A percentile compares a stretch with the other conserved stretches of the same genome.
Conservation (phyloP, 352 stramenopile genomes). For the Lagenidium giganteum region DNA sequence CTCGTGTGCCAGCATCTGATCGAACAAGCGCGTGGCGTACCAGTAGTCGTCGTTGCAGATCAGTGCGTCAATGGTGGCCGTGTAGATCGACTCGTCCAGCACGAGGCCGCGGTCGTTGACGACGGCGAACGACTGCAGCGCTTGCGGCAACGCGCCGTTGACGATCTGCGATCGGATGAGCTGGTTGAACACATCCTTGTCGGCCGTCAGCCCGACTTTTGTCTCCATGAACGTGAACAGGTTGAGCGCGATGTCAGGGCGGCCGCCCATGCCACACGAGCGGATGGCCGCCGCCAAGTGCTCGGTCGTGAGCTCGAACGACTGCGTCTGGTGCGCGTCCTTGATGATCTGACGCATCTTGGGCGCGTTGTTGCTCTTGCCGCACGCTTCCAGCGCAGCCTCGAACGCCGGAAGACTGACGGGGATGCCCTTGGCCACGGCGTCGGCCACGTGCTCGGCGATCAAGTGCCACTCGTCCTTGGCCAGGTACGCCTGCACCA, state of each 20-base stretch:
- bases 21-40: constrained; percentile 64
- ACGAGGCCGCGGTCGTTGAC: constrained; percentile 41
- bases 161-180: constrained; percentile 78
- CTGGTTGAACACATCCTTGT: constrained; percentile 53
- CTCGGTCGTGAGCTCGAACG: constrained; percentile 18
- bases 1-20: constrained; percentile 63
- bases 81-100: constrained; percentile 72
- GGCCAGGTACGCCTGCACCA: constrained; percentile 74
- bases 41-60: constrained; percentile 54
- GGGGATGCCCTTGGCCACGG: constrained; percentile 35
- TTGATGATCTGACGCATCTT: constrained; percentile 45
- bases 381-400: constrained; percentile 67
- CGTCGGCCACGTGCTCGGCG: constrained; percentile 36
- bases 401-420: constrained; percentile 69
- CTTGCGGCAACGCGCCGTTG: constrained; percentile 52
- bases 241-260: constrained; percentile 42
- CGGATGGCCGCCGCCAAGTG: constrained; percentile 63
- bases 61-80: constrained; percentile 64
- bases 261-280: constrained; percentile 52
- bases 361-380: constrained; percentile 45
- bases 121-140: constrained; percentile 67
- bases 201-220: constrained; percentile 28
- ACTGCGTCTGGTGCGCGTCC: constrained; percentile 22
- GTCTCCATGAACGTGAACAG: constrained; percentile 71
- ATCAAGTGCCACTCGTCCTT: constrained; percentile 62